A percentile compares a stretch with the other conserved stretches of the same genome.
These are phyloP conservation scores for Zymoseptoria tritici DNA, from an alignment of 2,329 filamentous ascomycete genomes.

Conservation along the genomic window DNA sequence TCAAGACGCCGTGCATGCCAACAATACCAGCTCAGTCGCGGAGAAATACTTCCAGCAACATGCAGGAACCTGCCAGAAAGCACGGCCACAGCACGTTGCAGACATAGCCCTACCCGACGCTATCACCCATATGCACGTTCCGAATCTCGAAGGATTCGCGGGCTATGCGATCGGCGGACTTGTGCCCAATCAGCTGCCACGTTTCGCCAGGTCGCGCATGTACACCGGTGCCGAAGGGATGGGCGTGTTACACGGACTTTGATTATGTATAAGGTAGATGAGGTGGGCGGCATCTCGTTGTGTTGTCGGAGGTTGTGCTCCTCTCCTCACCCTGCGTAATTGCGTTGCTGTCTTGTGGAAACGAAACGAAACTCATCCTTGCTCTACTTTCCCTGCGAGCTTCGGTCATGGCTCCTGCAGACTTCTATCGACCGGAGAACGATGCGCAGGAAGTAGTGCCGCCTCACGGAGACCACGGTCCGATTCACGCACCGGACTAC, in stretches of 20 bases:
- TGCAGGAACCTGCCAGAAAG: neutral
- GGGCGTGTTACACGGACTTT: neutral
- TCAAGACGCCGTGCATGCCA: too few relatives aligned
- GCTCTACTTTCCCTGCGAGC: too few relatives aligned
- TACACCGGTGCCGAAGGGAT: neutral
- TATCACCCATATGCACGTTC: neutral
- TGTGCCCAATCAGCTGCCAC: neutral
- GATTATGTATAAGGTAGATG: neutral
- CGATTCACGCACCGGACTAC: neutral
- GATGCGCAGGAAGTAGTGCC: conserved; percentile 1
- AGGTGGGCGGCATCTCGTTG: neutral
- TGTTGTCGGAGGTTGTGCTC: neutral
- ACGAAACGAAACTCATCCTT: neutral
- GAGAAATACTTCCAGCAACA: too few relatives aligned
- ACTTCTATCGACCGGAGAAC: neutral
- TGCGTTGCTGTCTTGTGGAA: neutral
- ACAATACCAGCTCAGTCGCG: too few relatives aligned
- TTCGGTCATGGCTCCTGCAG: neutral
- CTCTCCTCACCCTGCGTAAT: neutral
- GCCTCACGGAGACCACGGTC: neutral
- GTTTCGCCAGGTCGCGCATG: neutral
- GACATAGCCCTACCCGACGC: neutral
- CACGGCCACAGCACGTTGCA: neutral
- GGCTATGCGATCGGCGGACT: neutral
- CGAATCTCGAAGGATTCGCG: neutral